Evolutionary conservation across 345 rosid genomes (phyloP).

Genomic region (Hibiscus trionum): DNA sequence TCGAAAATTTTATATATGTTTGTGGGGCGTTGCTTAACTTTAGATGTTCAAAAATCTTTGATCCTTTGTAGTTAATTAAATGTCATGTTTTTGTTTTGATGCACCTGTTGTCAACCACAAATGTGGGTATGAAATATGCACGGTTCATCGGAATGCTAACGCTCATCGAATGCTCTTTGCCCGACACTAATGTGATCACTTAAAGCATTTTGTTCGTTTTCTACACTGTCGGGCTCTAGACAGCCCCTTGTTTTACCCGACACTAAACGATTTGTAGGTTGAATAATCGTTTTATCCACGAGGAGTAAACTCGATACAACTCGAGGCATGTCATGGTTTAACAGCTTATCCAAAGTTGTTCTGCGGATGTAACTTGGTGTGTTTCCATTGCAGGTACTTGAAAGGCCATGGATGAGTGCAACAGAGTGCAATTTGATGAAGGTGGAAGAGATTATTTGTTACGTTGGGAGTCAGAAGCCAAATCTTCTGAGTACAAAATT

Average conservation of each 20-base stretch:
- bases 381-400: slow-evolving; percentile 56
- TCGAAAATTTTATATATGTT: too few relatives aligned
- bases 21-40: too few relatives aligned
- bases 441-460: slow-evolving; percentile 15
- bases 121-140: too few relatives aligned
- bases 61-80: too few relatives aligned
- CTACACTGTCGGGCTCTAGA: background rate
- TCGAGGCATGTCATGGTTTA: background rate
- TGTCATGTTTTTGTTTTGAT: background rate
- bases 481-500: slow-evolving; percentile 12
- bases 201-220: background rate
- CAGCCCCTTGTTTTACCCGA: too few relatives aligned
- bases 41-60: too few relatives aligned
- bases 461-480: slow-evolving; percentile 6
- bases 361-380: background rate
- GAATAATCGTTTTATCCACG: background rate
- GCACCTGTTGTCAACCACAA: background rate
- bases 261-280: too few relatives aligned
- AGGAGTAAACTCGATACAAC: background rate
- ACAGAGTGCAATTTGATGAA: slow-evolving; percentile 30
- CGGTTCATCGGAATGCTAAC: background rate
- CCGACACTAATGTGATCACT: background rate
- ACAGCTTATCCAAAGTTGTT: background rate
- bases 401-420: slow-evolving; percentile 28
- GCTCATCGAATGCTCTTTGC: background rate